Conservation (phyloP, 768 basidiomycete genomes). For the Hygrophorus russula region DNA sequence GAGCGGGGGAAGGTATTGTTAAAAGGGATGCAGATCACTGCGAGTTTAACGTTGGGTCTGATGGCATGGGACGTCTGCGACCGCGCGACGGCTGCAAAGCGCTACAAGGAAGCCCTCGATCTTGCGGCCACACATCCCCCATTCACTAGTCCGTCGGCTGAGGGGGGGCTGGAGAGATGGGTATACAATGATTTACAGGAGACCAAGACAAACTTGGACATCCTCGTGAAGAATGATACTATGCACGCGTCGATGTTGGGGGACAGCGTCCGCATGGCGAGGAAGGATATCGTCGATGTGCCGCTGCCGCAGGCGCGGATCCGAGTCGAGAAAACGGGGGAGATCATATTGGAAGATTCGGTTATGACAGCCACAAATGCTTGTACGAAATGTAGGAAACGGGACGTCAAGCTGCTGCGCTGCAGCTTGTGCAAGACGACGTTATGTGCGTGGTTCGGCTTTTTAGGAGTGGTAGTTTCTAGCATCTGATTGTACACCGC, state of each 20-base stretch:
- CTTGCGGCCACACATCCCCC: constrained; percentile 16
- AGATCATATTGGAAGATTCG: constrained; percentile 7
- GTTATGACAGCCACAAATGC: constrained; percentile 19
- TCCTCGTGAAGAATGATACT: constrained; percentile 15
- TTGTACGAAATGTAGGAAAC: constrained; percentile 17
- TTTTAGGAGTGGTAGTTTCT: background rate
- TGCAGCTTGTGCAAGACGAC: constrained; percentile 17
- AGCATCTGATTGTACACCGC: background rate
- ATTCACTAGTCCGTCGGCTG: constrained; percentile 8
- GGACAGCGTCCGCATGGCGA: constrained; percentile 1
- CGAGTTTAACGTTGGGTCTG: constrained; percentile 18
- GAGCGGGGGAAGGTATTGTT: constrained; percentile 15
- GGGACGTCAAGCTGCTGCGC: constrained; percentile 16
- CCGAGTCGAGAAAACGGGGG: constrained; percentile 13
- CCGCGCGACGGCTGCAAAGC: constrained; percentile 20
- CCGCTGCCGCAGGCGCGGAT: constrained; percentile 9
- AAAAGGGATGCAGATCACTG: constrained; percentile 21
- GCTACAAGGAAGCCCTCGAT: constrained; percentile 20
- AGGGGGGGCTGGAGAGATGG: constrained; percentile 14
- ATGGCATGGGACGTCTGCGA: constrained; percentile 21
- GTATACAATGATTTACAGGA: constrained; percentile 13
- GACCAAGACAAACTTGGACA: constrained; percentile 14
- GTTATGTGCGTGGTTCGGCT: constrained; percentile 14
- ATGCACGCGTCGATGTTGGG: constrained; percentile 10
- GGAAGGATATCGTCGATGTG: constrained; percentile 15